A percentile compares a stretch with the other conserved stretches of the same genome.
phyloP scores from a whole-genome alignment of 2,329 filamentous ascomycete genomes.

The Byssoonygena ceratinophila region DNA sequence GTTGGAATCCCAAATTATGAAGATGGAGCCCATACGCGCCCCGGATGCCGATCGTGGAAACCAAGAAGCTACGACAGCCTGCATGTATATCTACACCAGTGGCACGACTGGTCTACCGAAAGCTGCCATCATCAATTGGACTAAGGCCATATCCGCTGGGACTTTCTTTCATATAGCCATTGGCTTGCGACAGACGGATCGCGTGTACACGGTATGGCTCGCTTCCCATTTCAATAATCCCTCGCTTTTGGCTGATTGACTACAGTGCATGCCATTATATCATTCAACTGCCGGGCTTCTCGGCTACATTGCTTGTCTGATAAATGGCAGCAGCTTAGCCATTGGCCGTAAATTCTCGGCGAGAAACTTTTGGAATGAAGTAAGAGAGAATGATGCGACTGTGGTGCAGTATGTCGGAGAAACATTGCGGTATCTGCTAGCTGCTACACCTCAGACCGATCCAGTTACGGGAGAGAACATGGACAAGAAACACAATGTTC shows the following conservation, averaged over 20 bases:
- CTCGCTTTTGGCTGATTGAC: conserved; percentile 11
- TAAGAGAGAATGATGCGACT: conserved; percentile 59
- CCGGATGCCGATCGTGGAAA: conserved; percentile 49
- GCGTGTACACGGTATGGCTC: conserved; percentile 59
- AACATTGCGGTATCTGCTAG: conserved; percentile 70
- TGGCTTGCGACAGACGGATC: conserved; percentile 50
- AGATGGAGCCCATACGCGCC: conserved; percentile 45
- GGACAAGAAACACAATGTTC: conserved; percentile 63
- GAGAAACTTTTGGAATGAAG: conserved; percentile 64
- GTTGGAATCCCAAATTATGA: conserved; percentile 45
- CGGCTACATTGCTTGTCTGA: conserved; percentile 53
- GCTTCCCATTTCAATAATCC: background rate
- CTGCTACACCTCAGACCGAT: conserved; percentile 52
- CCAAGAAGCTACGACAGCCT: conserved; percentile 47
- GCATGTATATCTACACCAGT: conserved; percentile 70
- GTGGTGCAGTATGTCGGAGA: conserved; percentile 82
- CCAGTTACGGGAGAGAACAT: conserved; percentile 54
- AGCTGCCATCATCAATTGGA: conserved; percentile 64
- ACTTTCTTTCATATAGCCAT: conserved; percentile 48
- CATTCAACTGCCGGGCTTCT: conserved; percentile 68
- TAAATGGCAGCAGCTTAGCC: conserved; percentile 54
- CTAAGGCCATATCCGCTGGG: conserved; percentile 48
- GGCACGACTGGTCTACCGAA: conserved; percentile 81
- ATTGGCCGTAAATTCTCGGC: conserved; percentile 71
- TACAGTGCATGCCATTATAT: conserved; percentile 75